Evolutionary conservation across 176 grass and related monocot species (phyloP), one percentile per base, ranked within the genome.

Genomic region (Rhynchospora breviuscula): DNA sequence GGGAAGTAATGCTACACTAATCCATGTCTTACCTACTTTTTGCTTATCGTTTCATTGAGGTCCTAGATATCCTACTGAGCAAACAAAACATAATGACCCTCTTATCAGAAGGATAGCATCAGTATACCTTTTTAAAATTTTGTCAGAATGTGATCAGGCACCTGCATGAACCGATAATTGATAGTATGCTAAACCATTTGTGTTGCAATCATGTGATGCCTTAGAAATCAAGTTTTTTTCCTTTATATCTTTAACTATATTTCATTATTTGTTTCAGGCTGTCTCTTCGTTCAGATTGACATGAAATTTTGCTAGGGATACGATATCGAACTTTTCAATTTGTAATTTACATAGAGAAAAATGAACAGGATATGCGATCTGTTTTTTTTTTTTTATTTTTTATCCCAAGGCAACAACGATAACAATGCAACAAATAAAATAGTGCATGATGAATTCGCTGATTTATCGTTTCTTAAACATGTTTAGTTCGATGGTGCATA

Each of bases 211-310:
- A 57, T 13, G 2, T 78, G 25, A 13, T 57, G 25, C 9, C 7
- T 78, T n/a, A 9, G 2, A 14, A 5, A 25, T 78, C 18, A 9
- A 44, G 53, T 45, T 61, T 29, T 48, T 7, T 40, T 60, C 10
- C 5, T 7, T 63, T 79, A 22, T 35, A 46, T 14, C n/a, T 79
- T 81, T 51, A 33, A 82, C 4, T 66, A 9, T 67, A 53, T 25
- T 78, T 48, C 10, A 40, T 6, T 17, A 70, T 63, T 64, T 69
- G 47, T 89, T 90, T 80, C 87, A 98, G 92, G 79, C 45, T 18
- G 82, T 98, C 40, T 83, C 81, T 40, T 98, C 95, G 8, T 98
- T 98, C 90, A 91, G 60, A 86, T 84, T 94, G 62, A 91, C 83
- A 73, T 87, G 87, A 94, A 40, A 80, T 56, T 59, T 57, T 5